These are phyloP conservation scores for Coniella lustricola DNA, from an alignment of 2,329 filamentous ascomycete genomes.

Conservation along the genomic window DNA sequence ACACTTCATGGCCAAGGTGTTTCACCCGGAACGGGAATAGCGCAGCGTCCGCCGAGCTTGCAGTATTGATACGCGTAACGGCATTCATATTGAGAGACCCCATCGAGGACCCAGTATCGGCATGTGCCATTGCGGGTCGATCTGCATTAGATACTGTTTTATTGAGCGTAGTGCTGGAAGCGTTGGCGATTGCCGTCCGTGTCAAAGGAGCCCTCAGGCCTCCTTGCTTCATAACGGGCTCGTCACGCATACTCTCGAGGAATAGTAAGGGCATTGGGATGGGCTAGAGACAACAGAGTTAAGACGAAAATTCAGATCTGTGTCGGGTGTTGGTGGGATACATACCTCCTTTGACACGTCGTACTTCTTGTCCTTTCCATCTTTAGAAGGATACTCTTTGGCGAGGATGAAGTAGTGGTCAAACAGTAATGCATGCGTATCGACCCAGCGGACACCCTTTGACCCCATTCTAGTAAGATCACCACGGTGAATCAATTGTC, in stretches of 20 bases:
- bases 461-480: slow-evolving; percentile 84
- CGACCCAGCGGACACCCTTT: slow-evolving; percentile 86
- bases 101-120: slow-evolving; percentile 59
- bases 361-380: slow-evolving; percentile 70
- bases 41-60: slow-evolving; percentile 62
- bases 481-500: slow-evolving; percentile 81
- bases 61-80: slow-evolving; percentile 34
- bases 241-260: slow-evolving; percentile 86
- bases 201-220: slow-evolving; percentile 59
- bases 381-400: slow-evolving; percentile 67
- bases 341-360: slow-evolving; percentile 82
- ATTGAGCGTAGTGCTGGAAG: slow-evolving; percentile 49
- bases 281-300: slow-evolving; percentile 41
- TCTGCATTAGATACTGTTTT: slow-evolving; percentile 47
- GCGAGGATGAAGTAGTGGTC: slow-evolving; percentile 94
- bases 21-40: slow-evolving; percentile 94
- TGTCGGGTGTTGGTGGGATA: not conserved
- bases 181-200: slow-evolving; percentile 50
- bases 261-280: slow-evolving; percentile 96
- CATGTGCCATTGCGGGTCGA: slow-evolving; percentile 58
- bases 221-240: slow-evolving; percentile 78
- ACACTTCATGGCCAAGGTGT: slow-evolving; percentile 88
- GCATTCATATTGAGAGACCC: slow-evolving; percentile 34
- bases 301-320: slow-evolving; percentile 16
- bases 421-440: slow-evolving; percentile 88